Evolutionary conservation across 306 rosid genomes (phyloP).

Genomic region (Quercus berberidifolia): DNA sequence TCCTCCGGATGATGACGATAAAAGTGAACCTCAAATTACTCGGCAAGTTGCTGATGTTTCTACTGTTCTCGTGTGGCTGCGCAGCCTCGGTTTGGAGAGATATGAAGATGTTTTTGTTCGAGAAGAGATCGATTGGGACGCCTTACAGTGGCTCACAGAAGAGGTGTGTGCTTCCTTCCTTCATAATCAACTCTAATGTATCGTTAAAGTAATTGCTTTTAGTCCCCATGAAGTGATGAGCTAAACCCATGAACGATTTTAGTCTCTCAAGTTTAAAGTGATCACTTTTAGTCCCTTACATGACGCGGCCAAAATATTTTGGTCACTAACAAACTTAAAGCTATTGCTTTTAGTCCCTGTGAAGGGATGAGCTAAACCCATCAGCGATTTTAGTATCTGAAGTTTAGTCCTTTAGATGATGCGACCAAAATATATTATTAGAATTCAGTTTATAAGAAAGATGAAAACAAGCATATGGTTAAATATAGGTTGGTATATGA

Average conservation of each 20-base stretch:
- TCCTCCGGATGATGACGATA: constrained; percentile 27
- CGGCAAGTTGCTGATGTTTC: constrained; percentile 26
- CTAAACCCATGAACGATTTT: no score
- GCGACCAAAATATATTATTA: no score
- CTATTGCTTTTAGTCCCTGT: no score
- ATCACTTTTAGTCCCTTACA: no score
- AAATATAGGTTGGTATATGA: not conserved
- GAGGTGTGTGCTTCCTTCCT: constrained; percentile 50
- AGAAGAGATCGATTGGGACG: constrained; percentile 87
- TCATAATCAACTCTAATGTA: not conserved
- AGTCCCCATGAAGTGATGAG: no score
- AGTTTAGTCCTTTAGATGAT: no score
- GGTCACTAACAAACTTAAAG: no score
- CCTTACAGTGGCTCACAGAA: constrained; percentile 72
- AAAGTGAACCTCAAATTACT: constrained; percentile 25
- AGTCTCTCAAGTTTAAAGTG: no score
- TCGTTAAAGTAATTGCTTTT: no score
- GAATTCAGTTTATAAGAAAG: not conserved
- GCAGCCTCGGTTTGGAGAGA: constrained; percentile 54
- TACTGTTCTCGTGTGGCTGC: constrained; percentile 64
- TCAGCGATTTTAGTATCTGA: no score
- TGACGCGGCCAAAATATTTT: no score
- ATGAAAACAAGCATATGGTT: not conserved
- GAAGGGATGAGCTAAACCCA: no score
- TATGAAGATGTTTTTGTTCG: constrained; percentile 61